These are phyloP conservation scores for Amauroascus niger DNA, from an alignment of 2,329 filamentous ascomycete species.

Conservation along the genomic window DNA sequence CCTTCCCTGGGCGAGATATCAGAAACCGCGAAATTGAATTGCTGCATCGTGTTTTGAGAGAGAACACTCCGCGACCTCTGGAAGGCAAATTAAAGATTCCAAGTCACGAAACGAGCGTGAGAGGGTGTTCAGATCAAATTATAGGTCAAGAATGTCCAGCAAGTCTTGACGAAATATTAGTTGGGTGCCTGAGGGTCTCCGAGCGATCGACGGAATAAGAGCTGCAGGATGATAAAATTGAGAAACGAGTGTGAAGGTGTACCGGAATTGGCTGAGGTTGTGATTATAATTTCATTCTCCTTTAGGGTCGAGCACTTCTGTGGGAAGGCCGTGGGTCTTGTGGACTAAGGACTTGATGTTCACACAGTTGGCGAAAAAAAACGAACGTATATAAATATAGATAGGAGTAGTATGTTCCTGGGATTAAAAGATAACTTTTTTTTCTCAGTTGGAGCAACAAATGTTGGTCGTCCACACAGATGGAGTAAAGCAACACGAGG, in stretches of 20 bases:
- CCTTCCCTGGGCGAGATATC: conserved; percentile 59
- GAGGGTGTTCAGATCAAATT: neutral
- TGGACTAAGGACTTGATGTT: neutral
- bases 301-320: neutral
- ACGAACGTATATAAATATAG: neutral
- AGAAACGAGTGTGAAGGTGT: neutral
- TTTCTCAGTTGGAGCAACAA: neutral
- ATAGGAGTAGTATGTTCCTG: neutral
- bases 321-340: neutral
- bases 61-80: conserved; percentile 36
- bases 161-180: neutral
- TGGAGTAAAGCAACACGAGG: neutral
- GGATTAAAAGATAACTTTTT: neutral
- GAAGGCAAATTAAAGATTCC: too few species aligned
- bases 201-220: neutral
- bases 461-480: neutral
- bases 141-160: neutral
- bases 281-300: neutral
- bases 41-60: conserved; percentile 47
- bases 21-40: conserved; percentile 64
- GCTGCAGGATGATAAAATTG: too few species aligned
- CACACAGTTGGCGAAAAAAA: neutral
- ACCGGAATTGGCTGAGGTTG: neutral
- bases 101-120: neutral
- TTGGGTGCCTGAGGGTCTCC: neutral